Conservation (phyloP, 2,329 filamentous ascomycete species). For the Alternaria ventricosa region DNA sequence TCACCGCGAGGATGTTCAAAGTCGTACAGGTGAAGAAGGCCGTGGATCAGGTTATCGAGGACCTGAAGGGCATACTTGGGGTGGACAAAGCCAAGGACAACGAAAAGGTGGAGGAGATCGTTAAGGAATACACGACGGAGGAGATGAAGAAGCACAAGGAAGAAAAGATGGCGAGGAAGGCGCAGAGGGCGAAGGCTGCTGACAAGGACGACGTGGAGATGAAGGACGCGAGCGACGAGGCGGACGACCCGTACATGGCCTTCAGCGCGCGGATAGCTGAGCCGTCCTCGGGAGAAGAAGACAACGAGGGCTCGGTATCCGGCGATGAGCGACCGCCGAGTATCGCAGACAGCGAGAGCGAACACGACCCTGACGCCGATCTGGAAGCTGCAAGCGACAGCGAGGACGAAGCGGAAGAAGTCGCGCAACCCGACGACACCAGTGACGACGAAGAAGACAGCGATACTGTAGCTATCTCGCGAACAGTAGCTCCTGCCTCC, state of each 20-base stretch:
- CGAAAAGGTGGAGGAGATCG: conserved; percentile 22
- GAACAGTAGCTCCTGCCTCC: conserved; percentile 21
- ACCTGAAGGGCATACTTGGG: conserved; percentile 49
- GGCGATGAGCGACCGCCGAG: conserved; percentile 41
- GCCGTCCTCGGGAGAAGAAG: conserved; percentile 45
- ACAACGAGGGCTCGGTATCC: conserved; percentile 36
- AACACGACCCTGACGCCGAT: conserved; percentile 28
- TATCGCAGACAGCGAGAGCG: conserved; percentile 36
- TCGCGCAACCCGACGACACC: conserved; percentile 8
- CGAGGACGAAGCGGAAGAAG: conserved; percentile 4
- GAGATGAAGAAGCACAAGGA: conserved; percentile 36
- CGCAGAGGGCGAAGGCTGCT: conserved; percentile 25
- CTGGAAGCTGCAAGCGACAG: conserved; percentile 24
- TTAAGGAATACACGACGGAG: conserved; percentile 20
- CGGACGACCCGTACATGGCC: conserved; percentile 39
- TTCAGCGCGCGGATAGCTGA: conserved; percentile 51
- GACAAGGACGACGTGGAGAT: conserved; percentile 27
- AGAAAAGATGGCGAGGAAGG: conserved; percentile 34
- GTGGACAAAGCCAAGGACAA: conserved; percentile 4
- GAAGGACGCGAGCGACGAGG: conserved; percentile 37
- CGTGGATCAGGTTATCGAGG: conserved; percentile 54
- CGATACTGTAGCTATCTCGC: not conserved
- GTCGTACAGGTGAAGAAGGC: conserved; percentile 64
- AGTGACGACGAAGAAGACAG: conserved; percentile 2
- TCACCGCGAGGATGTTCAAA: conserved; percentile 65